phyloP scores from a whole-genome alignment of 495 filamentous ascomycete genomes.

The Hypoxylon cercidicola region DNA sequence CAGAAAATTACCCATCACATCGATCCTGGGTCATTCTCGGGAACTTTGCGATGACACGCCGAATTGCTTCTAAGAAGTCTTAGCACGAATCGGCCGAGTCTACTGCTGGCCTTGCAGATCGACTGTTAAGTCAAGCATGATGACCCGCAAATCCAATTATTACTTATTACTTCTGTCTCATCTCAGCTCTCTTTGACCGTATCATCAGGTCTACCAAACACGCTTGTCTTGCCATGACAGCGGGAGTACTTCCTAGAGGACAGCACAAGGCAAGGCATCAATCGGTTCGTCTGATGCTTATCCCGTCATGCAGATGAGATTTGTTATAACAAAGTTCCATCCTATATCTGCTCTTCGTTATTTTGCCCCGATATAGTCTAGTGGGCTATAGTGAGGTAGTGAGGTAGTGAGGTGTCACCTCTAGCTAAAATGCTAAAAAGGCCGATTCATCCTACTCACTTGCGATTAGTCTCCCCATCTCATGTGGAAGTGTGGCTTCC shows the following conservation, averaged over 20 bases:
- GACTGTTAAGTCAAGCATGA: neutral
- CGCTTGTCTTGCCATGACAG: neutral
- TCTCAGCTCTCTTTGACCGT: neutral
- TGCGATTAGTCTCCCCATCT: conserved; percentile 15
- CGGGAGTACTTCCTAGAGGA: neutral
- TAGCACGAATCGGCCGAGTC: too few species aligned
- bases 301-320: conserved; percentile 2
- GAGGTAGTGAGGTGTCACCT: conserved; percentile 1
- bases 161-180: conserved; percentile 12
- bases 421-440: conserved; percentile 8
- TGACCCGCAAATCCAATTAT: neutral
- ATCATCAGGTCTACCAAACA: neutral
- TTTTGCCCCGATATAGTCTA: conserved; percentile 30
- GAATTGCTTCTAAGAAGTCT: too few species aligned
- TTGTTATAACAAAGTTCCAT: neutral
- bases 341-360: conserved; percentile 11
- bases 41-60: too few species aligned
- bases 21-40: neutral
- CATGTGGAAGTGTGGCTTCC: conserved; percentile 2
- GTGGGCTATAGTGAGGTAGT: conserved; percentile 5
- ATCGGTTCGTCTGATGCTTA: neutral
- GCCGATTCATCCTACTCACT: neutral
- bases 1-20: neutral
- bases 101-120: too few species aligned
- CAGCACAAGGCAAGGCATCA: neutral